Percentiles rank a stretch among this genome's conserved stretches.
These are phyloP conservation scores for Flaveria brownii DNA, from an alignment of 129 eudicot species.

Conservation along the genomic window DNA sequence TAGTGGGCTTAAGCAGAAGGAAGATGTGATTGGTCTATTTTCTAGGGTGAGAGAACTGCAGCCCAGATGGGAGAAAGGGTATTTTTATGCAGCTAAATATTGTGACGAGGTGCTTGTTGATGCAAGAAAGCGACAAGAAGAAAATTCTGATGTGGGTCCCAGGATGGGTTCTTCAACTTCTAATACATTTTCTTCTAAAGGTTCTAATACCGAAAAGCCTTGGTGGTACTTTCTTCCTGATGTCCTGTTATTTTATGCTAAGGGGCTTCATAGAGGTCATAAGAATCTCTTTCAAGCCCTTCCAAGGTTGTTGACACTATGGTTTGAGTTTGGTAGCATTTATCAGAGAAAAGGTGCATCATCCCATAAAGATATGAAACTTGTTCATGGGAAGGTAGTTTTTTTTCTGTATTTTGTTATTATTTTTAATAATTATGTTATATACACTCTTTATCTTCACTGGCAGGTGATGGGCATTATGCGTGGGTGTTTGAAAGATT, in stretches of 20 bases:
- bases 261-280: conserved; percentile 97
- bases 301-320: conserved; percentile 90
- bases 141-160: conserved; percentile 51
- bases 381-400: conserved; percentile 64
- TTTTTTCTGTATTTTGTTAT: background rate
- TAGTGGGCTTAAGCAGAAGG: conserved; percentile 90
- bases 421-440: background rate
- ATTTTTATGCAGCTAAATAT: conserved; percentile 85
- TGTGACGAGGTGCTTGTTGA: conserved; percentile 95
- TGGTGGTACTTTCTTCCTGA: conserved; percentile 96
- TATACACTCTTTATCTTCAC: conserved; percentile 13
- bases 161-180: conserved; percentile 52
- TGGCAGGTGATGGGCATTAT: conserved; percentile 75
- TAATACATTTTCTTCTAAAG: conserved; percentile 17
- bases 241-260: conserved; percentile 81
- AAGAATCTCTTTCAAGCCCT: conserved; percentile 95
- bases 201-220: conserved; percentile 51
- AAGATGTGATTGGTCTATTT: conserved; percentile 82
- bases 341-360: conserved; percentile 59
- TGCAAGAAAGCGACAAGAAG: conserved; percentile 91
- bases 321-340: conserved; percentile 94
- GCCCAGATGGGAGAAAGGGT: conserved; percentile 98
- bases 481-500: conserved; percentile 89
- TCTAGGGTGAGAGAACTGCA: conserved; percentile 90
- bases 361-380: conserved; percentile 73